Evolutionary conservation across 768 basidiomycete species (phyloP).

Genomic region (Boletus subcaerulescens): DNA sequence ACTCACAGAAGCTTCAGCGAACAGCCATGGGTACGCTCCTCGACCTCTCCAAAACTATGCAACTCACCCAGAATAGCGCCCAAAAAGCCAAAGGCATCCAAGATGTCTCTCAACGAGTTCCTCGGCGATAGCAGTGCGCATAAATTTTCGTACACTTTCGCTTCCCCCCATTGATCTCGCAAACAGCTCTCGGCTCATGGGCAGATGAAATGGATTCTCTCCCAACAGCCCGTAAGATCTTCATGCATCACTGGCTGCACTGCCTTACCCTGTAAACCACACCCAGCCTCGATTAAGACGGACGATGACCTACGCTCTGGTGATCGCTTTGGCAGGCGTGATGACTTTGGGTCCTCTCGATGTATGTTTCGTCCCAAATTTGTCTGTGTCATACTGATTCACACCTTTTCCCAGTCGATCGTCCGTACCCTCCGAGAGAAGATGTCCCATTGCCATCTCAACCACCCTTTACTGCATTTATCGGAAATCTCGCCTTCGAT

Average conservation of each 20-base stretch:
- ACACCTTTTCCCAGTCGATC: conserved; percentile 44
- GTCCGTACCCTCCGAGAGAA: conserved; percentile 64
- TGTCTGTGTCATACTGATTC: conserved; percentile 7
- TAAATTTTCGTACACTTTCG: conserved; percentile 13
- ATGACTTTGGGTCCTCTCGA: conserved; percentile 64
- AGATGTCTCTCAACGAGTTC: conserved; percentile 92
- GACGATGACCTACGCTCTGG: conserved; percentile 60
- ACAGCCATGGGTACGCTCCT: conserved; percentile 27
- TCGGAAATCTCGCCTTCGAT: conserved; percentile 95
- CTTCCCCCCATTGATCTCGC: conserved; percentile 14
- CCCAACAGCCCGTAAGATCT: conserved; percentile 84
- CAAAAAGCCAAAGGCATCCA: conserved; percentile 80
- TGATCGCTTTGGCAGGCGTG: conserved; percentile 56
- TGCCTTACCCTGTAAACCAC: conserved; percentile 14
- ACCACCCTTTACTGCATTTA: conserved; percentile 94
- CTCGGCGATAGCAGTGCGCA: conserved; percentile 78
- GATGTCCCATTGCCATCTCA: conserved; percentile 94
- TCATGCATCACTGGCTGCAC: conserved; percentile 2
- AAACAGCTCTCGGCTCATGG: conserved; percentile 86
- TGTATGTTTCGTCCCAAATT: conserved; percentile 41
- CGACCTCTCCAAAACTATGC: neutral
- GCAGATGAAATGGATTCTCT: conserved; percentile 97
- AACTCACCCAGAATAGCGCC: conserved; percentile 54
- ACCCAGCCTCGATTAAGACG: conserved; percentile 60
- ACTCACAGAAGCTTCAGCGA: conserved; percentile 10